phyloP scores from a whole-genome alignment of 2,329 filamentous ascomycete species.

The Didymella glomerata region DNA sequence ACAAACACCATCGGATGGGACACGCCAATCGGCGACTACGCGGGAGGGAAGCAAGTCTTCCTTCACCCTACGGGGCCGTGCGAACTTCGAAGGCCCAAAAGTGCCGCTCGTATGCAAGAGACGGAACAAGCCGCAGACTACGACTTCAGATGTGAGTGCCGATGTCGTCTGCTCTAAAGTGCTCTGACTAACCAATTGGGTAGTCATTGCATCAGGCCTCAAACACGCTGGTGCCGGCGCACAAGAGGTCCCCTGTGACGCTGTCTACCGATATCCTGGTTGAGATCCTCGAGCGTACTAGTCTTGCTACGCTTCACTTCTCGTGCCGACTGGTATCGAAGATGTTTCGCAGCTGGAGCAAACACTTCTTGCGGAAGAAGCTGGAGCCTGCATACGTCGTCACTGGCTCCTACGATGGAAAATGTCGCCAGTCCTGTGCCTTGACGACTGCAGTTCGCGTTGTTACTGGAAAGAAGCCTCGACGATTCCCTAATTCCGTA shows the following conservation, averaged over 20 bases:
- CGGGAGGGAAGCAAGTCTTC: not conserved
- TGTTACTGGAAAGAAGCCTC: not conserved
- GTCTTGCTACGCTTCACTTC: not conserved
- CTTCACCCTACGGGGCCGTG: not conserved
- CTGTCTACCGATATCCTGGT: not conserved
- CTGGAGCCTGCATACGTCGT: not conserved
- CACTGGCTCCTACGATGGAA: not conserved
- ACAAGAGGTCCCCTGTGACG: not conserved
- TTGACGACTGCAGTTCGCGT: not conserved
- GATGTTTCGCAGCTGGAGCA: not conserved
- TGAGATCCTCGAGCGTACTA: not conserved
- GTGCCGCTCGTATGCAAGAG: not conserved
- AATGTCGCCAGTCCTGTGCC: not conserved
- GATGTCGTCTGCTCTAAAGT: not conserved
- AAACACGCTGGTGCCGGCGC: not conserved
- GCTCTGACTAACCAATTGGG: not conserved
- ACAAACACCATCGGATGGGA: constrained; percentile 2
- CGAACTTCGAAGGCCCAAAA: not conserved
- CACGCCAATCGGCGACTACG: not conserved
- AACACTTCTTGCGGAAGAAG: not conserved
- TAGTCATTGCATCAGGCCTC: not conserved
- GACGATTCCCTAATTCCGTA: not conserved
- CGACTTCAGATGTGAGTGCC: not conserved
- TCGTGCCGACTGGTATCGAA: not conserved
- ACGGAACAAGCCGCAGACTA: not conserved